A percentile compares a stretch with the other conserved stretches of the same genome.
Evolutionary conservation across 2,329 filamentous ascomycete genomes (phyloP).

Genomic region (Fusarium sp.): DNA sequence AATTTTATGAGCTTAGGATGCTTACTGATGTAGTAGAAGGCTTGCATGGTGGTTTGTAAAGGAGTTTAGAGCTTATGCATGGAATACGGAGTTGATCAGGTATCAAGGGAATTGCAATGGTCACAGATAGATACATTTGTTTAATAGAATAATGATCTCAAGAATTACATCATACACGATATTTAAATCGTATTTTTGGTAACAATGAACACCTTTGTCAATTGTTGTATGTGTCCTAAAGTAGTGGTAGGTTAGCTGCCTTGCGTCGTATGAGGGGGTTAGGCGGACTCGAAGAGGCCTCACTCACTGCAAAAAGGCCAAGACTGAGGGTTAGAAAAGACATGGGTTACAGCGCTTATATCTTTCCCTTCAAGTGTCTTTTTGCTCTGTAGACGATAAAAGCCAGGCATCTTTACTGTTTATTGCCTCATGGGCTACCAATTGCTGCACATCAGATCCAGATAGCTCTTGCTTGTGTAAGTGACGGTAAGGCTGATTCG

Average conservation of each 20-base stretch:
- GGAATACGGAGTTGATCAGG: constrained; percentile 33
- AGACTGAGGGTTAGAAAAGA: constrained; percentile 7
- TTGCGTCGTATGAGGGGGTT: background rate
- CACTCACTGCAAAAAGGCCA: background rate
- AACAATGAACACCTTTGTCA: background rate
- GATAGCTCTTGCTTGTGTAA: background rate
- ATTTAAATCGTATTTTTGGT: background rate
- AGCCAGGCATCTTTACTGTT: background rate
- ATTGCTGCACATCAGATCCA: background rate
- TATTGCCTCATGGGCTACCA: background rate
- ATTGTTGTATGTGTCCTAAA: background rate
- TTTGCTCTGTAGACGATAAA: background rate
- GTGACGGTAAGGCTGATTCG: background rate
- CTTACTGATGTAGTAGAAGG: constrained; percentile 78
- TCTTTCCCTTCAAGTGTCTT: background rate
- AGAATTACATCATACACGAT: background rate
- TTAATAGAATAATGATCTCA: constrained; percentile 1
- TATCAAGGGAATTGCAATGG: constrained; percentile 2
- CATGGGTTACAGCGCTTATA: background rate
- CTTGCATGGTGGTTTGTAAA: constrained; percentile 62
- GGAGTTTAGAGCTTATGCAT: constrained; percentile 25
- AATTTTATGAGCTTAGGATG: constrained; percentile 85
- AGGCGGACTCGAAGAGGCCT: background rate
- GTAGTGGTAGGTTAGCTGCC: background rate
- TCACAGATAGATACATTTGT: background rate